Base-by-base conservation (phyloP, 208 protist genomes). In the Strigomonas culicis region DNA sequence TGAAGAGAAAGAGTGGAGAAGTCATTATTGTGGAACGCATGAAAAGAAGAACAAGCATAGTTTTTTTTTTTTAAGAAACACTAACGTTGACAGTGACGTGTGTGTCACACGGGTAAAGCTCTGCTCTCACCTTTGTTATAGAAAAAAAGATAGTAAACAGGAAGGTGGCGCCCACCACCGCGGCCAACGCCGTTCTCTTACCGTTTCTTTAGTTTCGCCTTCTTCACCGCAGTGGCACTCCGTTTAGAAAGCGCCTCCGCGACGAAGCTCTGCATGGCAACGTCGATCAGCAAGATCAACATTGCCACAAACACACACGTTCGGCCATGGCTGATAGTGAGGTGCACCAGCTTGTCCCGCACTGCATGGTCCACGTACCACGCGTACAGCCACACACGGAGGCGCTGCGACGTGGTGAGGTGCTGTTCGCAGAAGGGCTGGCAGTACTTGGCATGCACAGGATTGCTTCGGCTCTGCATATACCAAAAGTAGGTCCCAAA, bases 241-340 rank as follows among this genome's bases (percentile, higher is more conserved):
- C 52, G 41, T 69, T 27, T 50, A 60, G 67, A 32, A 28, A 51
- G 50, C 65, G 58, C 34, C 46, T 15, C 41, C 51, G 64, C 11
- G 7, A 39, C 34, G 10, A 39, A 39, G 34, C 34, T 39, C 34
- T 39, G 34, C 34, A 39, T 13, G 7, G 10, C 34, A 39, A 39
- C 34, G 10, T 39, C 34, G 7, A 39, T 10, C 34, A 39, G 10
- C 4, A 39, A 10, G 27, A 22, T 30, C 53, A 47, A 31, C 27
- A 44, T 58, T 31, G 30, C 46, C 61, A 55, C 36, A 53, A 41
- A 6, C 22, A 8, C 8, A 32, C 36, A n/a, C 10, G 34, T 39
- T 39, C 34, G 4, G 10, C 34, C 34, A 39, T 39, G 34, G 4
- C 7, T 39, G 34, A 39, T 39, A 10, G 34, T 13, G 7, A 39